phyloP scores from a whole-genome alignment of 352 stramenopile genomes.

The Pythium volutum region DNA sequence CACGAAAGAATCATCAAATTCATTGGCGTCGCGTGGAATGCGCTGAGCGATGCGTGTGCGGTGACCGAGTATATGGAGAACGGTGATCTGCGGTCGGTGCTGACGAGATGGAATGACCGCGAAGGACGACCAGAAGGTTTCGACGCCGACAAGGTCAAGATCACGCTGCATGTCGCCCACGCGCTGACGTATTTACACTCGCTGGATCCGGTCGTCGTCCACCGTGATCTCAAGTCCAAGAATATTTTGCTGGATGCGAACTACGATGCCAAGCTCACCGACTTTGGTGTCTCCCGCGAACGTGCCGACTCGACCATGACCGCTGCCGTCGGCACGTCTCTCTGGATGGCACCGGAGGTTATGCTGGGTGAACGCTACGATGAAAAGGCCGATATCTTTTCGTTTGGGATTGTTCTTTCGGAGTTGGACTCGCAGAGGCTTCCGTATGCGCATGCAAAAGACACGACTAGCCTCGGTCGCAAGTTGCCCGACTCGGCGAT shows the following conservation, averaged over 20 bases:
- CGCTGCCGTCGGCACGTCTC: background rate
- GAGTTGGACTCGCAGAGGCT: slow-evolving; percentile 29
- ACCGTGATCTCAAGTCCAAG: slow-evolving; percentile 11
- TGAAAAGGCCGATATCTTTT: slow-evolving; percentile 10
- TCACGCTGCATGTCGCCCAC: slow-evolving; percentile 3
- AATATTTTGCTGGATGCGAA: slow-evolving; percentile 5
- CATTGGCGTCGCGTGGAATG: slow-evolving; percentile 9
- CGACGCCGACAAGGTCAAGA: slow-evolving; percentile 30
- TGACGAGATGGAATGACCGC: slow-evolving; percentile 21
- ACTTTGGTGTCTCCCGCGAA: slow-evolving; percentile 8
- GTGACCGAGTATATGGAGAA: slow-evolving; percentile 15
- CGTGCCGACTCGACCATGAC: slow-evolving; percentile 10
- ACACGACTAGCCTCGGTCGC: slow-evolving; percentile 16
- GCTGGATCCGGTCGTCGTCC: slow-evolving; percentile 5
- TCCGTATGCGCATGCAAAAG: slow-evolving; percentile 12
- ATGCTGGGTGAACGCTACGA: slow-evolving; percentile 10
- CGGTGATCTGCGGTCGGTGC: slow-evolving; percentile 40
- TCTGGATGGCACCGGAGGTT: slow-evolving; percentile 9
- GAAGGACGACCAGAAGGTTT: slow-evolving; percentile 29
- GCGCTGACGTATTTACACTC: slow-evolving; percentile 10
- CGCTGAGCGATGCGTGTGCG: slow-evolving; percentile 9
- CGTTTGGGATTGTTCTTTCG: slow-evolving; percentile 6
- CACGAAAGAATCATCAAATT: slow-evolving; percentile 23
- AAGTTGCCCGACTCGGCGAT: slow-evolving; percentile 27
- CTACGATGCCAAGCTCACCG: slow-evolving; percentile 11